These are phyloP conservation scores for Prunus armeniaca DNA, from an alignment of 306 rosid genomes.

Conservation along the genomic window DNA sequence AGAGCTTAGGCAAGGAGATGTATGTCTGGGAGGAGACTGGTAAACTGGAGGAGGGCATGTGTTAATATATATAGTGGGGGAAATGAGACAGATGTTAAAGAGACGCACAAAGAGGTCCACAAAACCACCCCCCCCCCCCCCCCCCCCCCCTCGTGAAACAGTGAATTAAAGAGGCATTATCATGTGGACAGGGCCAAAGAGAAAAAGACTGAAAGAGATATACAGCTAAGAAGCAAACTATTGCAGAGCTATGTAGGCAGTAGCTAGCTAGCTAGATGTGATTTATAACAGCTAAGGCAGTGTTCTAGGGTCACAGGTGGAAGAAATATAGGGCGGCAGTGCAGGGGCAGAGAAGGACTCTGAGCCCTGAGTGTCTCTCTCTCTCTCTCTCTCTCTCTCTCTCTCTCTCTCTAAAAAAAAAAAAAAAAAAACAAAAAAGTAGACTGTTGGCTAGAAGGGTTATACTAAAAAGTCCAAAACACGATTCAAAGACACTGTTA, in stretches of 20 bases:
- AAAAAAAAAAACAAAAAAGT: background rate
- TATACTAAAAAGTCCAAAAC: background rate
- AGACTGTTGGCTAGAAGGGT: background rate
- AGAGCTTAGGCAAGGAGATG: background rate
- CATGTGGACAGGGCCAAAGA: constrained; percentile 17
- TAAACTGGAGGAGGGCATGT: background rate
- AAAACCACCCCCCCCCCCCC: background rate
- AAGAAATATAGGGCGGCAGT: constrained; percentile 52
- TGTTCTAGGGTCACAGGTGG: constrained; percentile 50
- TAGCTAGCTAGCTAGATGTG: constrained; percentile 13
- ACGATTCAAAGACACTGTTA: constrained; percentile 25
- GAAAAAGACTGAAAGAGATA: constrained; percentile 7
- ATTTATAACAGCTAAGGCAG: constrained; percentile 1
- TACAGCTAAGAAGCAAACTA: constrained; percentile 40
- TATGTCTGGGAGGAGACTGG: no score
- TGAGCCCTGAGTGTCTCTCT: background rate
- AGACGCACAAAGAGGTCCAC: background rate
- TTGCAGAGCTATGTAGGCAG: constrained; percentile 11
- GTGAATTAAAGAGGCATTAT: constrained; percentile 32
- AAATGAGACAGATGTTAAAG: constrained; percentile 9
- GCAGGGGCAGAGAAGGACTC: constrained; percentile 26
- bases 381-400: background rate
- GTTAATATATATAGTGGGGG: constrained; percentile 2
- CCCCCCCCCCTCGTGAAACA: constrained; percentile 19
- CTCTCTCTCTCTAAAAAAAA: background rate